phyloP scores from a whole-genome alignment of 78 protist genomes.

The slime mould (Dictyostelium discoideum) region DNA sequence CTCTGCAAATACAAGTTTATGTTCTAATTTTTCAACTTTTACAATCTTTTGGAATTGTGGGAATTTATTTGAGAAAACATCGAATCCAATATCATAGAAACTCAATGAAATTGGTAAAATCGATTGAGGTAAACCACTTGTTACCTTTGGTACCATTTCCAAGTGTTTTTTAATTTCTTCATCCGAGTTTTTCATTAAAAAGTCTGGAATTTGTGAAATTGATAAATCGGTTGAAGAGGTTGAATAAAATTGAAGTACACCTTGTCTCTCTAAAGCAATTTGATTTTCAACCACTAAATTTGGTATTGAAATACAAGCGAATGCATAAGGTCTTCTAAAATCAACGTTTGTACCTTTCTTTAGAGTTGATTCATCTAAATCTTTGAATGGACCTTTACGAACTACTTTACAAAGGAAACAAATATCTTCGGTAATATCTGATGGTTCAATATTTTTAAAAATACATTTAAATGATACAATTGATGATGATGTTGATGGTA shows the following conservation, averaged over 20 bases:
- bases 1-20: constrained; percentile 29
- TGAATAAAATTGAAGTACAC: not conserved
- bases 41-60: not conserved
- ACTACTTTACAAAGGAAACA: constrained; percentile 34
- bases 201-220: constrained; percentile 41
- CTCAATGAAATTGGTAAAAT: constrained; percentile 11
- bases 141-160: constrained; percentile 37
- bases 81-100: constrained; percentile 47
- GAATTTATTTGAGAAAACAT: constrained; percentile 3
- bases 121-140: constrained; percentile 7
- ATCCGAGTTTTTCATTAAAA: constrained; percentile 20
- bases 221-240: not conserved
- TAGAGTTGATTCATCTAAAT: not conserved
- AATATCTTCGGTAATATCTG: constrained; percentile 59
- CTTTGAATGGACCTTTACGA: constrained; percentile 67
- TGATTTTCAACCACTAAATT: constrained; percentile 11
- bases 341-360: constrained; percentile 23
- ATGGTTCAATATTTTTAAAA: constrained; percentile 57
- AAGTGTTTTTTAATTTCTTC: constrained; percentile 62
- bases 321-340: constrained; percentile 60
- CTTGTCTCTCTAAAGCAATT: constrained; percentile 4
- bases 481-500: not conserved
- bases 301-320: not conserved
- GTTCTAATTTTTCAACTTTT: constrained; percentile 47
- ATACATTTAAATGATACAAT: constrained; percentile 8